phyloP scores from a whole-genome alignment of 78 protist genomes.

The Speleostelium caveatum region DNA sequence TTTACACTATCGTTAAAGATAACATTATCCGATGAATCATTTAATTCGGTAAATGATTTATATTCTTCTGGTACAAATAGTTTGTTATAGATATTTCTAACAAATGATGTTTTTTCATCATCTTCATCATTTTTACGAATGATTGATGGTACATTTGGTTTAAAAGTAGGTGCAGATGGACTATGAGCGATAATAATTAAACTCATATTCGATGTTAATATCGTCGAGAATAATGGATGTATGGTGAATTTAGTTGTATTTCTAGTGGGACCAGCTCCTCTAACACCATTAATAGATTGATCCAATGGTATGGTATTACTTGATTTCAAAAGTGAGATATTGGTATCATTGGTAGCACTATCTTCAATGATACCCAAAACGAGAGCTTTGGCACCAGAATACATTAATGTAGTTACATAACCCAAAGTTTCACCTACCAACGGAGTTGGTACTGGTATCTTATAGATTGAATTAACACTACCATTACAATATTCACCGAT shows the following conservation, averaged over 20 bases:
- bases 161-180: conserved; percentile 76
- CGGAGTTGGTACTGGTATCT: conserved; percentile 70
- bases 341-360: neutral
- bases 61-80: conserved; percentile 69
- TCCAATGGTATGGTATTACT: neutral
- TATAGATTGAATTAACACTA: conserved; percentile 71
- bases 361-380: conserved; percentile 70
- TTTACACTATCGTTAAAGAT: conserved; percentile 32
- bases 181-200: conserved; percentile 74
- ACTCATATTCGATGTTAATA: conserved; percentile 37
- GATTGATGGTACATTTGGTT: conserved; percentile 76
- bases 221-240: conserved; percentile 72
- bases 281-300: neutral
- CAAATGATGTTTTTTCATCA: neutral
- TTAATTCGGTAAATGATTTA: conserved; percentile 7
- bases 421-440: conserved; percentile 63
- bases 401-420: conserved; percentile 43
- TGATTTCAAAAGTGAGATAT: neutral
- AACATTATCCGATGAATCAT: conserved; percentile 22
- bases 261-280: neutral
- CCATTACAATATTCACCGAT: conserved; percentile 72
- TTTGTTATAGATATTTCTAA: conserved; percentile 24
- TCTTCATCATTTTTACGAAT: conserved; percentile 30
- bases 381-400: conserved; percentile 70
- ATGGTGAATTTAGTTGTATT: conserved; percentile 16